Conservation (phyloP, 495 filamentous ascomycete species). For the Podospora sp. region DNA sequence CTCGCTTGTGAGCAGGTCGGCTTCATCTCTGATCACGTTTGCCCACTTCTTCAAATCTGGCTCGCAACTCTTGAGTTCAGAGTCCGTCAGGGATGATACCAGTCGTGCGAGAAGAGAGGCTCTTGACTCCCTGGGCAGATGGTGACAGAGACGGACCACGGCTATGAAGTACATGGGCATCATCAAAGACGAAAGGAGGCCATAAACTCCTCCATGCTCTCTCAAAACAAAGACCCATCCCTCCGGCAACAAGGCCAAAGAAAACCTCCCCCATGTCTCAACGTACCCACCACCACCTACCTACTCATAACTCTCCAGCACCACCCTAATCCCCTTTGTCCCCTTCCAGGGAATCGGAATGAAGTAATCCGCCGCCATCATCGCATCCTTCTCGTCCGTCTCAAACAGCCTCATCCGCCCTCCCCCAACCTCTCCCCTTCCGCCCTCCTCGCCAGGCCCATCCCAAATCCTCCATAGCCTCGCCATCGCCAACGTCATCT, state of each 20-base stretch:
- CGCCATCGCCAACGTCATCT: constrained; percentile 19
- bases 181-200: no score
- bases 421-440: constrained; percentile 12
- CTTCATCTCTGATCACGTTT: constrained; percentile 42
- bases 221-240: no score
- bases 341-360: constrained; percentile 29
- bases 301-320: constrained; percentile 15
- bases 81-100: constrained; percentile 34
- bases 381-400: constrained; percentile 22
- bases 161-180: constrained; percentile 52
- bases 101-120: constrained; percentile 43
- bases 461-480: constrained; percentile 28
- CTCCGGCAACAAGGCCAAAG: no score
- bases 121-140: constrained; percentile 38
- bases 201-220: no score
- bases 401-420: constrained; percentile 22
- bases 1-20: constrained; percentile 35
- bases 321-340: constrained; percentile 18
- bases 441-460: constrained; percentile 5
- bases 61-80: constrained; percentile 37
- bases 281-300: background rate
- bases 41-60: constrained; percentile 43
- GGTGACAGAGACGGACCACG: constrained; percentile 45
- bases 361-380: constrained; percentile 31
- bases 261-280: no score